Evolutionary conservation across 1,284 basidiomycete genomes (phyloP), one percentile per base, ranked within the genome.

Genomic region (Leccinum griseonigrum): DNA sequence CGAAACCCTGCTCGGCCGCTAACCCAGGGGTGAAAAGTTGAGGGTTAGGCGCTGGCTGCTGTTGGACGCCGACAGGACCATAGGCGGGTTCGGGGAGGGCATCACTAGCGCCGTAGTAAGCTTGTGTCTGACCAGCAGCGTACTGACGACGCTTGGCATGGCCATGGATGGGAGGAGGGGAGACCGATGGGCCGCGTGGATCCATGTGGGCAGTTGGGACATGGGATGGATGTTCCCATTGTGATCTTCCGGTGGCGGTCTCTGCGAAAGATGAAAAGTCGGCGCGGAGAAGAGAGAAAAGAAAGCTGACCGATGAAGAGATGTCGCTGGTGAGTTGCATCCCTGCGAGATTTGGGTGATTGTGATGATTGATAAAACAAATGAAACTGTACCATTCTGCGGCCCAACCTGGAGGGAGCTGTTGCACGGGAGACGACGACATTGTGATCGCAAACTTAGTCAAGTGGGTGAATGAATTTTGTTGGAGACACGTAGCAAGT

Each of bases 11-110:
- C 67, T 90, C 87, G 3, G 77, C 83, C 14, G 83, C 85, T 58
- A 90, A 75, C 6, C 92, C 94, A 9, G 94, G 94, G 0, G 94
- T 95, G 74, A 96, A 96, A 67, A 95, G 85, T 69, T 93, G 91
- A 16, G 81, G 75, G 69, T 78, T 77, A 55, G 80, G 76, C 40
- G 63, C 56, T 46, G 79, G 79, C 64, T 81, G 82, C 66, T 80
- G 78, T 60, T 78, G 74, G 31, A 71, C 70, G 38, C 71, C 75
- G 14, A 75, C 69, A 53, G 76, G 66, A 43, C 72, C 61, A 61
- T 78, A 76, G 57, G 73, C 48, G 53, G 82, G 77, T 40, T 84
- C 83, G 31, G 74, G 70, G 55, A 77, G 66, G 11, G 71, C 69
- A 38, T 83, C 81, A 1, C 76, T 73, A 22, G 78, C 73, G 36